phyloP scores from a whole-genome alignment of 345 rosid species.

The Pistacia integerrima region DNA sequence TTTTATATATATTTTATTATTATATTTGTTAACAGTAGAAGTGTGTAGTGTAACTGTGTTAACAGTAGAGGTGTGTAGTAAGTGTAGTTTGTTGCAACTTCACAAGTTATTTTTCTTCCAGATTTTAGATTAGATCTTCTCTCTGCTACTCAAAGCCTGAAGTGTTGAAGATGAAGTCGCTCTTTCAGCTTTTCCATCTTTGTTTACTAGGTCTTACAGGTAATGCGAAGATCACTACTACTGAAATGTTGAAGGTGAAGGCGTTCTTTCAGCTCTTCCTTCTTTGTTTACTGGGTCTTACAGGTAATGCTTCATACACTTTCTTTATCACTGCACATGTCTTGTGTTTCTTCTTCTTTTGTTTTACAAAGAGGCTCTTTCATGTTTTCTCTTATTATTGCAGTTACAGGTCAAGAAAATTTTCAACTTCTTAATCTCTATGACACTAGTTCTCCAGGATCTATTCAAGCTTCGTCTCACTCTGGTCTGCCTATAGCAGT shows the following conservation, averaged over 20 bases:
- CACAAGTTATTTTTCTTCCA: background rate
- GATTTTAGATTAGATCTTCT: background rate
- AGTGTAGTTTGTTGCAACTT: background rate
- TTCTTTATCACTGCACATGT: background rate
- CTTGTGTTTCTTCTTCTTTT: background rate
- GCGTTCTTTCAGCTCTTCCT: slow-evolving; percentile 35
- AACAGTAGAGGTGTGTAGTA: background rate
- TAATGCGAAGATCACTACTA: slow-evolving; percentile 17
- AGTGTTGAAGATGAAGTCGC: slow-evolving; percentile 29
- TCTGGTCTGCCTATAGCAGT: slow-evolving; percentile 46
- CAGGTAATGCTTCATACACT: slow-evolving; percentile 36
- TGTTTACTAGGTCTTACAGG: slow-evolving; percentile 54
- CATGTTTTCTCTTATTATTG: background rate
- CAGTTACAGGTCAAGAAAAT: slow-evolving; percentile 65
- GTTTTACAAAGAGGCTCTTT: background rate
- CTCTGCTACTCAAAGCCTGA: background rate
- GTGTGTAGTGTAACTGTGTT: background rate
- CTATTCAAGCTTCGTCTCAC: slow-evolving; percentile 30
- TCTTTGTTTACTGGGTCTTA: slow-evolving; percentile 44
- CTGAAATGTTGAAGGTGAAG: slow-evolving; percentile 29
- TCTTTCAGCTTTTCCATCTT: slow-evolving; percentile 36
- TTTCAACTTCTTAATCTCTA: slow-evolving; percentile 39
- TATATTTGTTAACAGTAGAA: background rate
- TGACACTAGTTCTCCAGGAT: slow-evolving; percentile 24
- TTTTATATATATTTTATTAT: background rate